A percentile compares a stretch with the other conserved stretches of the same genome.
Evolutionary conservation across 2,329 filamentous ascomycete species (phyloP).

Genomic region (Aspergillus japonicus): DNA sequence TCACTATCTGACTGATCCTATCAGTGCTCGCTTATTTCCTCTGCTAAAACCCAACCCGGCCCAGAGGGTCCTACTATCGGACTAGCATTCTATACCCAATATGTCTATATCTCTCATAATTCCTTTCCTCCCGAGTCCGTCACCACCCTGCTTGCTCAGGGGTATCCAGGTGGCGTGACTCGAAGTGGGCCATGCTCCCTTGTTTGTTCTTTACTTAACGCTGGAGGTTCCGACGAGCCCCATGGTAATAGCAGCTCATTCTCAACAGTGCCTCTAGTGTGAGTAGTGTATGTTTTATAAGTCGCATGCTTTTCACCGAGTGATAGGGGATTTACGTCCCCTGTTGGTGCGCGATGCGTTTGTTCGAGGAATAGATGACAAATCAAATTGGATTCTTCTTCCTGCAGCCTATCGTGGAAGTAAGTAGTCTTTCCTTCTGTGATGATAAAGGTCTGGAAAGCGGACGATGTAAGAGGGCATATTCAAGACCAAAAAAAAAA

Average conservation of each 20-base stretch:
- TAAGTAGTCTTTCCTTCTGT: too few species aligned
- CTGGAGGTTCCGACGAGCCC: too few species aligned
- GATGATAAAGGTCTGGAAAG: too few species aligned
- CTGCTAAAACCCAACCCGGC: conserved; percentile 2
- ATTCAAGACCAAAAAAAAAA: neutral
- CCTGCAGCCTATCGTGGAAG: too few species aligned
- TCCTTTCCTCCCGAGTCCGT: neutral
- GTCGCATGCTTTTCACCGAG: too few species aligned
- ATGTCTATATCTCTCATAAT: neutral
- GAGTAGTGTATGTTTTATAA: too few species aligned
- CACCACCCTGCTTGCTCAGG: neutral
- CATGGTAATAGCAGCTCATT: too few species aligned
- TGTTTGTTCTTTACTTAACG: neutral
- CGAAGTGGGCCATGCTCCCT: neutral
- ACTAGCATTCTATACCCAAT: conserved; percentile 5
- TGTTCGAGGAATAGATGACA: too few species aligned
- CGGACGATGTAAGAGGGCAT: neutral
- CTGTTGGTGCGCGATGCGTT: too few species aligned
- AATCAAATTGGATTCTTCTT: too few species aligned
- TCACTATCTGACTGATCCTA: neutral
- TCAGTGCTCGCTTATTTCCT: neutral
- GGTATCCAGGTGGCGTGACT: neutral
- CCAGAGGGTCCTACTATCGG: conserved; percentile 5
- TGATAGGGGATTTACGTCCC: too few species aligned
- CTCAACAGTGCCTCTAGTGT: too few species aligned